Conservation (phyloP, 2,329 filamentous ascomycete genomes). For the Scedosporium dehoogii region DNA sequence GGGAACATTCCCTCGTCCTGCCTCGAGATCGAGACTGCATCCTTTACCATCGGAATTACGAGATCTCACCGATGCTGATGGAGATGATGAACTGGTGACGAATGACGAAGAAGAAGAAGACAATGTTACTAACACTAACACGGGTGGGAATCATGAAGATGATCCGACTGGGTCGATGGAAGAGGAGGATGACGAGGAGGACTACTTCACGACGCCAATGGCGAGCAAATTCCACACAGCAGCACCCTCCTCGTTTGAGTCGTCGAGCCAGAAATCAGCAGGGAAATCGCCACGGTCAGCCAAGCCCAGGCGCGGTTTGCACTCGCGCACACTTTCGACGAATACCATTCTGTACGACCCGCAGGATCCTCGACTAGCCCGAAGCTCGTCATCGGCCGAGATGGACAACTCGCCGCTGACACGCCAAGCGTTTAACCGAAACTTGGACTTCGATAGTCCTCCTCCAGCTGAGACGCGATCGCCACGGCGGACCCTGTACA, state of each 20-base stretch:
- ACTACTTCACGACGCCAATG: conserved; percentile 46
- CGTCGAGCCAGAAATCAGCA: conserved; percentile 1
- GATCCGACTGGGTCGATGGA: conserved; percentile 15
- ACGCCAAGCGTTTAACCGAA: conserved; percentile 21
- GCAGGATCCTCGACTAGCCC: conserved; percentile 28
- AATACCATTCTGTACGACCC: conserved; percentile 82
- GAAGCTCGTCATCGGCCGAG: conserved; percentile 33
- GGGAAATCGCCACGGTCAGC: background rate
- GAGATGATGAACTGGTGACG: conserved; percentile 81
- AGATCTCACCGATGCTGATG: conserved; percentile 71
- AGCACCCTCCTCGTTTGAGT: conserved; percentile 13
- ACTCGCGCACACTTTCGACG: conserved; percentile 66
- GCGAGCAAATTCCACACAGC: conserved; percentile 28
- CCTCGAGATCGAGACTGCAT: conserved; percentile 14
- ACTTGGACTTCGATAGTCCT: conserved; percentile 29
- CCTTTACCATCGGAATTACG: conserved; percentile 12
- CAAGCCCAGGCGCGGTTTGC: conserved; percentile 24
- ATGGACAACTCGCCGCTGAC: conserved; percentile 18
- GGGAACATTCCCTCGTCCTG: conserved; percentile 14
- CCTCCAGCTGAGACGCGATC: conserved; percentile 30
- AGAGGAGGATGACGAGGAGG: conserved; percentile 28
- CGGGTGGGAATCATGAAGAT: conserved; percentile 20
- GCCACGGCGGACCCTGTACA: conserved; percentile 33
- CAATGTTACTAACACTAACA: conserved; percentile 31
- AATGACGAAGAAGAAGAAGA: conserved; percentile 64